These are phyloP conservation scores for Termitomyces sp. DNA, from an alignment of 768 basidiomycete genomes.

Conservation along the genomic window DNA sequence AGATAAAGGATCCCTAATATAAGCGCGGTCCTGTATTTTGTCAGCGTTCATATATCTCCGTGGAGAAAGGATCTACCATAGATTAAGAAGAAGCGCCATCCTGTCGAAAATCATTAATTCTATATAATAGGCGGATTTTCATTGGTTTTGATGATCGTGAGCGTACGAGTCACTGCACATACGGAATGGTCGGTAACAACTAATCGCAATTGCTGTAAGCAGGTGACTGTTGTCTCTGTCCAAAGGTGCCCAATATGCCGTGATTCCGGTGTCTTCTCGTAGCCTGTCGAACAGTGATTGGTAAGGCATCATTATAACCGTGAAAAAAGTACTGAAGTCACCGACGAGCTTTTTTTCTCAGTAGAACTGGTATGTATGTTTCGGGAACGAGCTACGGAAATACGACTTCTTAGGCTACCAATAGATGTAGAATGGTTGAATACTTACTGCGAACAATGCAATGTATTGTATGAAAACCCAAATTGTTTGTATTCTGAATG, in stretches of 20 bases:
- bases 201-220: constrained; percentile 41
- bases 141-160: no score
- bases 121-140: constrained; percentile 15
- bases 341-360: constrained; percentile 55
- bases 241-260: constrained; percentile 50
- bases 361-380: constrained; percentile 59
- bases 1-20: constrained; percentile 59
- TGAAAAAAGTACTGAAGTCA: constrained; percentile 13
- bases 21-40: constrained; percentile 46
- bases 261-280: constrained; percentile 50
- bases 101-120: constrained; percentile 60
- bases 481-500: constrained; percentile 63
- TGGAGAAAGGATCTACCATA: constrained; percentile 43
- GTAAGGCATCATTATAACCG: neutral
- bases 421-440: no score
- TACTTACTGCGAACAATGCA: constrained; percentile 45
- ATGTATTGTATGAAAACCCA: constrained; percentile 58
- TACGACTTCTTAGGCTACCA: neutral
- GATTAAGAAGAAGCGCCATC: constrained; percentile 71
- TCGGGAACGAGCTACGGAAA: constrained; percentile 57
- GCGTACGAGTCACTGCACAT: constrained; percentile 19
- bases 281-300: constrained; percentile 28
- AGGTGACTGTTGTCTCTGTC: constrained; percentile 48
- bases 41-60: neutral
- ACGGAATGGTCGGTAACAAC: constrained; percentile 73